phyloP scores from a whole-genome alignment of 495 filamentous ascomycete genomes.

The Neurospora sp. region DNA sequence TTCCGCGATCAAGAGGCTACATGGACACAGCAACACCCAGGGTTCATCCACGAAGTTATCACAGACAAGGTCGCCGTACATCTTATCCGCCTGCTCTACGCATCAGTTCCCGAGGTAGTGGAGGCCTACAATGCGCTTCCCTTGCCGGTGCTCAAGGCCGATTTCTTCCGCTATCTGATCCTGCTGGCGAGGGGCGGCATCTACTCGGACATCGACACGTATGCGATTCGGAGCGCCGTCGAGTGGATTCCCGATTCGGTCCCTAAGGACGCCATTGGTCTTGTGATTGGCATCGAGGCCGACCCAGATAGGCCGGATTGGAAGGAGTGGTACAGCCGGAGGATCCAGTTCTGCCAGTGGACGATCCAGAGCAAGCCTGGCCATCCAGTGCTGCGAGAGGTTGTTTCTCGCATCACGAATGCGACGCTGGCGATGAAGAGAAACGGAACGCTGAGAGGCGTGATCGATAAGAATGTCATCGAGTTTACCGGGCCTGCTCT shows the following conservation, averaged over 20 bases:
- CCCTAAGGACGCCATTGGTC: constrained; percentile 63
- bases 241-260: constrained; percentile 81
- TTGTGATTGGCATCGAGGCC: constrained; percentile 91
- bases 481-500: constrained; percentile 93
- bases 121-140: constrained; percentile 84
- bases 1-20: constrained; percentile 78
- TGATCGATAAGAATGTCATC: constrained; percentile 71
- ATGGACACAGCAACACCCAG: constrained; percentile 83
- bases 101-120: constrained; percentile 78
- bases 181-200: constrained; percentile 88
- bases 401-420: constrained; percentile 76
- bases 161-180: constrained; percentile 96
- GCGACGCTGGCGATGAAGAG: constrained; percentile 69
- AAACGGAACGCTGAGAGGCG: constrained; percentile 50
- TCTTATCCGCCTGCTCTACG: constrained; percentile 77
- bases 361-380: constrained; percentile 94
- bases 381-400: constrained; percentile 80
- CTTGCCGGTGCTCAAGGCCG: constrained; percentile 82
- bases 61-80: constrained; percentile 78
- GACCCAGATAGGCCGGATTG: constrained; percentile 90
- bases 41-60: constrained; percentile 92
- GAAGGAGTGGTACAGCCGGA: constrained; percentile 88
- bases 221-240: constrained; percentile 66
- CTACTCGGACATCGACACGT: constrained; percentile 94
- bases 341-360: constrained; percentile 98